These are phyloP conservation scores for Ogataea salicorniae DNA, from an alignment of 805 yeast genomes.

Conservation along the genomic window DNA sequence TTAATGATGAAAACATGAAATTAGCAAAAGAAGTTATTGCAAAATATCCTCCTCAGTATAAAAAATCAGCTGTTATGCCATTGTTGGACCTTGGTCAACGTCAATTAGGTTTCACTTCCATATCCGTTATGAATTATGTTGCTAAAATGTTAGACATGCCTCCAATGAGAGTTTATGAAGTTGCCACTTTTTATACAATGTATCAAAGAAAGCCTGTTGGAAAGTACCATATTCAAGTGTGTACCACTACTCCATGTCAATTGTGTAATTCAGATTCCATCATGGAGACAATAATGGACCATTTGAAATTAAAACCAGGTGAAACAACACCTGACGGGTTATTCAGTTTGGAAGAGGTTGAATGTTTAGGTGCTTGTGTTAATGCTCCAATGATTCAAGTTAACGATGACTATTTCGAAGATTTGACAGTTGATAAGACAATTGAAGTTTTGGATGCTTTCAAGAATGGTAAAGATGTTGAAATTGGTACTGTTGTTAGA, in stretches of 20 bases:
- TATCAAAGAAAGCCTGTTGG: constrained; percentile 84
- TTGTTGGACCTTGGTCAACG: constrained; percentile 82
- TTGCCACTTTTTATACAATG: constrained; percentile 90
- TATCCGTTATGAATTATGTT: constrained; percentile 84
- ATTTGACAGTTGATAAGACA: constrained; percentile 64
- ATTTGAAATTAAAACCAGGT: constrained; percentile 65
- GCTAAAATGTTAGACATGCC: constrained; percentile 83
- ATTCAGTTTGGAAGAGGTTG: constrained; percentile 83
- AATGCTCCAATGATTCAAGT: constrained; percentile 86
- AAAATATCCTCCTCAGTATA: constrained; percentile 82
- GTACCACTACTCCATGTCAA: constrained; percentile 89
- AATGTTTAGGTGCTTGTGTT: constrained; percentile 88
- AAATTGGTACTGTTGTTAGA: constrained; percentile 65
- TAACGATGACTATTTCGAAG: constrained; percentile 80
- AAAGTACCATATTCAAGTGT: constrained; percentile 74
- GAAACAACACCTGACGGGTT: constrained; percentile 70
- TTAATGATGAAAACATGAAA: constrained; percentile 54
- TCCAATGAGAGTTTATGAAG: constrained; percentile 91
- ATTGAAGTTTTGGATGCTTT: constrained; percentile 56
- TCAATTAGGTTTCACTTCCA: constrained; percentile 80
- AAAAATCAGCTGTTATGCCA: constrained; percentile 87
- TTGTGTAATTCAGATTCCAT: constrained; percentile 78
- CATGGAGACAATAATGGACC: constrained; percentile 60
- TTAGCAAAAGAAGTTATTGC: constrained; percentile 71
- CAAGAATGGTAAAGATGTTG: constrained; percentile 55